Percentiles rank a stretch among this genome's conserved stretches.
These are phyloP conservation scores for Penicillium brevicompactum DNA, from an alignment of 2,329 filamentous ascomycete species.

Conservation along the genomic window DNA sequence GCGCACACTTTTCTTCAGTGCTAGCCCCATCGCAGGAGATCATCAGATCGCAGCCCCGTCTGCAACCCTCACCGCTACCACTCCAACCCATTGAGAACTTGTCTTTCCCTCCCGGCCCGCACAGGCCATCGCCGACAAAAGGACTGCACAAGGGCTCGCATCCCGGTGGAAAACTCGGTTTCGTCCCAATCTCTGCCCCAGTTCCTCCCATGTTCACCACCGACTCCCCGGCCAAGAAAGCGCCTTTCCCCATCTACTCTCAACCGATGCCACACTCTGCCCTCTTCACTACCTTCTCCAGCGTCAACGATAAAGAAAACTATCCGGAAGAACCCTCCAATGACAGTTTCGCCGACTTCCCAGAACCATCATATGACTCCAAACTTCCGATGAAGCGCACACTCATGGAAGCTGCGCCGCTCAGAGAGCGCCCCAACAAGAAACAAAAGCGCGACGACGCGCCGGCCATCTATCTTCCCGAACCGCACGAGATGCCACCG, in stretches of 20 bases:
- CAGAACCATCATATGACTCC: constrained; percentile 48
- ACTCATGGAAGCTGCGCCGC: constrained; percentile 71
- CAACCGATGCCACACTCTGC: constrained; percentile 45
- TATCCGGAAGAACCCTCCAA: constrained; percentile 41
- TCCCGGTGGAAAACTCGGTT: constrained; percentile 60
- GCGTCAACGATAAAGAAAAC: constrained; percentile 51
- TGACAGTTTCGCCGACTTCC: constrained; percentile 51
- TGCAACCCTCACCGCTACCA: constrained; percentile 57
- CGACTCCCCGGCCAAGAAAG: constrained; percentile 52
- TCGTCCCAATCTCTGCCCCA: constrained; percentile 62
- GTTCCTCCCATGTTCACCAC: constrained; percentile 47
- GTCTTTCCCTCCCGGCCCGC: constrained; percentile 59
- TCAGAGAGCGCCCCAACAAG: constrained; percentile 71
- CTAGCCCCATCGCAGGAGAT: constrained; percentile 44
- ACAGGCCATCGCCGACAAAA: constrained; percentile 71
- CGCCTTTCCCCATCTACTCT: constrained; percentile 35
- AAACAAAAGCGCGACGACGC: constrained; percentile 65
- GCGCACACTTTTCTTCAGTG: constrained; percentile 63
- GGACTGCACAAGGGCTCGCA: constrained; percentile 56
- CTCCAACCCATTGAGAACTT: constrained; percentile 45
- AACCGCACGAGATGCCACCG: constrained; percentile 75
- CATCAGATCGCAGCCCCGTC: constrained; percentile 40
- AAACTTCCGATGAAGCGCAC: constrained; percentile 58
- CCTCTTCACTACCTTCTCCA: constrained; percentile 55
- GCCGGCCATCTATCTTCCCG: constrained; percentile 58